phyloP scores from a whole-genome alignment of 331 rosid species.

The Pyracantha coccinea region DNA sequence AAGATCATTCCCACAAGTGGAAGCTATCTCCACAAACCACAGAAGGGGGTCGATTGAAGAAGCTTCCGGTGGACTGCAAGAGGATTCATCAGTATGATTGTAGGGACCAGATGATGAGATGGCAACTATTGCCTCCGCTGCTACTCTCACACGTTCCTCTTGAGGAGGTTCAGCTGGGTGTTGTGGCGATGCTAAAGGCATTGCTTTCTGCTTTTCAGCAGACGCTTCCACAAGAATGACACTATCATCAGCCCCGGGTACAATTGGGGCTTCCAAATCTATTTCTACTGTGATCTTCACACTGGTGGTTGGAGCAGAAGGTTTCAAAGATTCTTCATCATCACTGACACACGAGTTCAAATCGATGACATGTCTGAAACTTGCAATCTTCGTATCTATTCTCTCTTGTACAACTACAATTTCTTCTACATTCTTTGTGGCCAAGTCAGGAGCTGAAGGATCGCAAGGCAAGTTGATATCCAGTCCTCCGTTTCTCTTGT shows the following conservation, averaged over 20 bases:
- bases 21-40: conserved; percentile 79
- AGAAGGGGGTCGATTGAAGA: conserved; percentile 35
- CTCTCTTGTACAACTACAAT: conserved; percentile 26
- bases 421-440: conserved; percentile 26
- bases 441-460: conserved; percentile 40
- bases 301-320: conserved; percentile 20
- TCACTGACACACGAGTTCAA: conserved; percentile 65
- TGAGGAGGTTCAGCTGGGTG: conserved; percentile 22
- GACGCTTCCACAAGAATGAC: conserved; percentile 22
- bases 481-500: conserved; percentile 28
- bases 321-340: conserved; percentile 55
- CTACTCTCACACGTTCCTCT: conserved; percentile 50
- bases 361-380: conserved; percentile 55
- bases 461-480: conserved; percentile 92
- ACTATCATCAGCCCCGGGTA: conserved; percentile 46
- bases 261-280: conserved; percentile 70
- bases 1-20: conserved; percentile 35
- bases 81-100: conserved; percentile 20
- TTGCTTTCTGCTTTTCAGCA: conserved; percentile 30
- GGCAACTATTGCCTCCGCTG: conserved; percentile 79
- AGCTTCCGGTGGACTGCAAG: conserved; percentile 30
- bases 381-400: conserved; percentile 28
- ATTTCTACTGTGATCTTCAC: conserved; percentile 31
- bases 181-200: conserved; percentile 20
- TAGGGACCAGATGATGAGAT: conserved; percentile 39